Evolutionary conservation across 371 early-diverging fungal genomes (phyloP), one percentile per base, ranked within the genome.

Genomic region (Rhizopus stolonifer): DNA sequence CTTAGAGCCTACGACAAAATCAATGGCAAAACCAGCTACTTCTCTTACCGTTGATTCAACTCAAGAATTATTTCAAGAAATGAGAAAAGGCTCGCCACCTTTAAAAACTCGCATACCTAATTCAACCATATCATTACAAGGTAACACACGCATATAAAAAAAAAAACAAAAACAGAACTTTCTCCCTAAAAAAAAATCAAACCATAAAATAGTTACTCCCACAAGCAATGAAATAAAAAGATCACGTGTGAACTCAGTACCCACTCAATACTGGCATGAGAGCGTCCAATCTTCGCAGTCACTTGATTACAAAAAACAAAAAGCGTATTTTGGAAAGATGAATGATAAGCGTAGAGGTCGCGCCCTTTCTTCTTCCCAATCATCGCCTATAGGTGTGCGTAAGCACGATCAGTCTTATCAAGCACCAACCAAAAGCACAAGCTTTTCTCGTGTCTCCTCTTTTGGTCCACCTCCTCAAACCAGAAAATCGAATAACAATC

Each of bases 1-100:
- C 4, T 71, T 86, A 24, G 90, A 91, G 57, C 87, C 94, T 0
- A 91, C 92, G 1, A 93, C 92, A 1, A 54, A 70, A 15, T 79
- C 87, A 13, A 72, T 82, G 2, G 69, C 82, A 29, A 81, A 84
- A 55, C 84, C 87, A 19, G 84, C 84, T 8, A 48, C 77, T 19
- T 81, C 85, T 1, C 64, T 80, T 49, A 80, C 84, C 2, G 64
- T 83, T 8, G 84, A 85, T 54, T 79, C 85, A 7, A 82, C 84
- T 9, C 83, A 82, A 52, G 81, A 82, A 32, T 52, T 83, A 32
- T 83, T 83, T 36, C 81, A 85, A 58, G 75, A 83, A 46, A 61
- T 85, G 38, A 60, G 71, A 60, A 74, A 72, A 45, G 61, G 47
- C 31, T 59, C 67, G 52, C 67, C 74, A 21, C 21, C 10, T 19